Evolutionary conservation across 352 stramenopile genomes (phyloP), one percentile per base, ranked within the genome.

Genomic region (Globisporangium iwayamae): DNA sequence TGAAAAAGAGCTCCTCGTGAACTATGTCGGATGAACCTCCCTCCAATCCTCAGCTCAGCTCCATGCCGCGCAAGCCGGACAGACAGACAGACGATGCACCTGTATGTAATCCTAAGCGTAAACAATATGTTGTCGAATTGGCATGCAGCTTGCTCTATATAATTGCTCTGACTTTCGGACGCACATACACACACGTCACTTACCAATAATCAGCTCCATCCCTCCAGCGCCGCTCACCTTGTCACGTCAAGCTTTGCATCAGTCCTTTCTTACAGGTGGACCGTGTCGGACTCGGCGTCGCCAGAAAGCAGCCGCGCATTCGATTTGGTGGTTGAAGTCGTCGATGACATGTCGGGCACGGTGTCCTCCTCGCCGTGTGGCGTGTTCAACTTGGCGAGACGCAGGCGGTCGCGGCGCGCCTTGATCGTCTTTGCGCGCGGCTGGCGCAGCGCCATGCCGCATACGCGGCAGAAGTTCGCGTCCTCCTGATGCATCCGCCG

Each of bases 391-490:
- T 87, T 90, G 7, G 73, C 76, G 16, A 92, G 73, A 4, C 81
- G 83, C 18, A 89, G 67, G 8, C 73, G 80, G 9, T 87, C 75
- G 14, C 75, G 82, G 43, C 74, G 75, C 0, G 81, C 81, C 57
- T 90, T 89, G 62, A 88, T 73, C 47, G 56, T 83, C 70, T 89
- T 87, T 39, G 65, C 71, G 2, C 81, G 83, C 10, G 78, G 73
- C 69, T 84, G 74, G 18, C 82, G 79, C 45, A 93, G 64, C 16
- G 82, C 65, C 1, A 73, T 83, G 5, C 84, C 72, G 57, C 84
- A 93, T 32, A 87, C 78, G 41, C 84, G 83, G 56, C 84, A 93
- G 51, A 90, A 93, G 25, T 87, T 90, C 32, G 84, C 82, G 60
- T 89, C 85, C 25, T 88, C 76, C 52, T 93, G 84, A 53, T 93